Percentiles rank a stretch among this genome's conserved stretches.
phyloP scores from a whole-genome alignment of 75 land plant species.

The Adiantum capillusveneris region DNA sequence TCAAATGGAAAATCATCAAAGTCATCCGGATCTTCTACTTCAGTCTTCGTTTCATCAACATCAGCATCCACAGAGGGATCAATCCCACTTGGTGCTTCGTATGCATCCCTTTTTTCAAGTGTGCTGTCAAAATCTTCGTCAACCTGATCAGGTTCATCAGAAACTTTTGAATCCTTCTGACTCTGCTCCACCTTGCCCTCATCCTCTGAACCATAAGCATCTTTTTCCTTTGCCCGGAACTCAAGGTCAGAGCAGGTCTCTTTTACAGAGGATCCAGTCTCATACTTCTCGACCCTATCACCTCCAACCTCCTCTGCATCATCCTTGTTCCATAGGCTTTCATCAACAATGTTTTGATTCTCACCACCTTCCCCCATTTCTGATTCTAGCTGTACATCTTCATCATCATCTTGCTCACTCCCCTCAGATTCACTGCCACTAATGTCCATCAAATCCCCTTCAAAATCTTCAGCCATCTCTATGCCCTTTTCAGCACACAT shows the following conservation, averaged over 20 bases:
- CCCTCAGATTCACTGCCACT: constrained; percentile 71
- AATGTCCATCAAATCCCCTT: constrained; percentile 62
- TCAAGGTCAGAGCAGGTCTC: constrained; percentile 42
- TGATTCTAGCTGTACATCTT: constrained; percentile 61
- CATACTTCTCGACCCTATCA: constrained; percentile 56
- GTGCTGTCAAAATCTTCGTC: constrained; percentile 16
- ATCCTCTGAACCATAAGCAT: constrained; percentile 1
- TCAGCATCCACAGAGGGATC: constrained; percentile 32
- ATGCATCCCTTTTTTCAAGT: constrained; percentile 47
- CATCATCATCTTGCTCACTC: constrained; percentile 44
- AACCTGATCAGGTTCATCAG: constrained; percentile 7
- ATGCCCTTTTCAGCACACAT: too few species aligned
- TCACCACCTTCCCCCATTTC: constrained; percentile 72
- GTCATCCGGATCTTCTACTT: constrained; percentile 20
- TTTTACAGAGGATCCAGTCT: constrained; percentile 59
- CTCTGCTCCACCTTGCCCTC: not conserved
- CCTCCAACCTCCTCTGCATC: constrained; percentile 44
- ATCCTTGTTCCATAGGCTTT: constrained; percentile 68
- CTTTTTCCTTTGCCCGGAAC: constrained; percentile 72
- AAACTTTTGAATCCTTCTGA: not conserved
- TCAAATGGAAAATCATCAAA: too few species aligned
- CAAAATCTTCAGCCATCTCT: constrained; percentile 94
- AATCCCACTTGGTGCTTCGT: constrained; percentile 53
- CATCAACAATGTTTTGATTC: constrained; percentile 54
- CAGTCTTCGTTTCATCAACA: constrained; percentile 19